Percentiles rank a stretch among this genome's conserved stretches.
Conservation (phyloP, 1,284 basidiomycete species). For the Taiwanofungus camphoratus region DNA sequence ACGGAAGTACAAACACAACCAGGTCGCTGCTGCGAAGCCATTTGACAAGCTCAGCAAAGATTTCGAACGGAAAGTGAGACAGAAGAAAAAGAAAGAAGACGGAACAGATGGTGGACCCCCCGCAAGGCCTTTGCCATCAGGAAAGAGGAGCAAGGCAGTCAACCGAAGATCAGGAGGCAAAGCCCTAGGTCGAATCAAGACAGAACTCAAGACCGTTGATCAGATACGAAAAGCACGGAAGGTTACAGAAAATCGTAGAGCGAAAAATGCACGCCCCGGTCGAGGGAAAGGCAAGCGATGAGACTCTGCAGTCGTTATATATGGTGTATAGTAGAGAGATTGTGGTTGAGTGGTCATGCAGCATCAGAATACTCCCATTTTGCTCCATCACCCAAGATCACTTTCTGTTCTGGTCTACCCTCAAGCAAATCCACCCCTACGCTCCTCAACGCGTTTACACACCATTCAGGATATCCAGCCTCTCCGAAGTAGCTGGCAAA, state of each 20-base stretch:
- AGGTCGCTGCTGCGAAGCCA: constrained; percentile 56
- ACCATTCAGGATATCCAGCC: constrained; percentile 75
- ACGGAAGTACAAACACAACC: constrained; percentile 65
- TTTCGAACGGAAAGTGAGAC: constrained; percentile 68
- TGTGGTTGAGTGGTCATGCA: too few species aligned
- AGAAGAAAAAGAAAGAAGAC: constrained; percentile 46
- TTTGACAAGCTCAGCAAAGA: constrained; percentile 61
- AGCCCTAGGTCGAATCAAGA: constrained; percentile 57
- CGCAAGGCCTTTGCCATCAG: constrained; percentile 14
- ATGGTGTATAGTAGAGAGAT: neutral
- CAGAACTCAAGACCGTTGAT: constrained; percentile 77
- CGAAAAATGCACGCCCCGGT: constrained; percentile 71
- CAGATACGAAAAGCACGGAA: constrained; percentile 78
- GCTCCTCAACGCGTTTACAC: constrained; percentile 68
- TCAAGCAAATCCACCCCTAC: constrained; percentile 74
- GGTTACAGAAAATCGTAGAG: constrained; percentile 52
- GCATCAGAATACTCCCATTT: constrained; percentile 56
- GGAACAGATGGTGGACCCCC: constrained; percentile 19
- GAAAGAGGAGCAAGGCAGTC: constrained; percentile 25
- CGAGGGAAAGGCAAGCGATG: constrained; percentile 45
- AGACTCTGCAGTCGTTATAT: constrained; percentile 4
- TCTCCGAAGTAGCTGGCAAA: constrained; percentile 69
- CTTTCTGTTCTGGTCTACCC: constrained; percentile 35
- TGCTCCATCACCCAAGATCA: constrained; percentile 56
- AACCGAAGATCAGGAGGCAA: constrained; percentile 53